These are phyloP conservation scores for Vachellia collinsii DNA, from an alignment of 306 rosid genomes.

Conservation along the genomic window DNA sequence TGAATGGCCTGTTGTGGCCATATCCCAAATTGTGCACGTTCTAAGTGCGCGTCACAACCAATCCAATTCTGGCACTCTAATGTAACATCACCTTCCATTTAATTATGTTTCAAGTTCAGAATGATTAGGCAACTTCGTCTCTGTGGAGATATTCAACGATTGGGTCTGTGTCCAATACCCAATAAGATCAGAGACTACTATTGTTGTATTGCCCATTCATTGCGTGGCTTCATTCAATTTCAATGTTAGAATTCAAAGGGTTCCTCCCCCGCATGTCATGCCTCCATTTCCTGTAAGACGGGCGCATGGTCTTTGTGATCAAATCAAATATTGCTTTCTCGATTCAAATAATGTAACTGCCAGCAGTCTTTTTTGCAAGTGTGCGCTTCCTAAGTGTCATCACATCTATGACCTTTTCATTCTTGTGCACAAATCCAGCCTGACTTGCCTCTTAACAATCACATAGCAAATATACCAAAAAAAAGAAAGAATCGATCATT, in stretches of 20 bases:
- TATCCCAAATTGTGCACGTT: neutral
- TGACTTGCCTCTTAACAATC: neutral
- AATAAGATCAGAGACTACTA: neutral
- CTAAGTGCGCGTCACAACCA: neutral
- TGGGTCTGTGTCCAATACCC: neutral
- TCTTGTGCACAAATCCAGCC: neutral
- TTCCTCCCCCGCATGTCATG: neutral
- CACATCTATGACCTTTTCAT: neutral
- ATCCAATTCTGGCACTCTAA: neutral
- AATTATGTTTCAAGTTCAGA: neutral
- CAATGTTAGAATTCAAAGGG: neutral
- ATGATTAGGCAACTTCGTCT: neutral
- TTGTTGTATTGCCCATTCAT: neutral
- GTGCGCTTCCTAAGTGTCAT: neutral
- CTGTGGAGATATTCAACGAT: neutral
- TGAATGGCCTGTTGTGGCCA: neutral
- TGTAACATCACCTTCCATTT: neutral
- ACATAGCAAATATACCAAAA: too few species aligned
- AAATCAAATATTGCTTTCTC: neutral
- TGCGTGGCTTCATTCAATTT: neutral
- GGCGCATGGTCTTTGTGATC: neutral
- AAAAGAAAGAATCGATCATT: too few species aligned
- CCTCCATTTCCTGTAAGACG: neutral
- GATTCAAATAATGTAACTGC: neutral
- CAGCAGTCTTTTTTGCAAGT: neutral